Conservation (phyloP, 441 rosid species). For the Corymbia calophylla region DNA sequence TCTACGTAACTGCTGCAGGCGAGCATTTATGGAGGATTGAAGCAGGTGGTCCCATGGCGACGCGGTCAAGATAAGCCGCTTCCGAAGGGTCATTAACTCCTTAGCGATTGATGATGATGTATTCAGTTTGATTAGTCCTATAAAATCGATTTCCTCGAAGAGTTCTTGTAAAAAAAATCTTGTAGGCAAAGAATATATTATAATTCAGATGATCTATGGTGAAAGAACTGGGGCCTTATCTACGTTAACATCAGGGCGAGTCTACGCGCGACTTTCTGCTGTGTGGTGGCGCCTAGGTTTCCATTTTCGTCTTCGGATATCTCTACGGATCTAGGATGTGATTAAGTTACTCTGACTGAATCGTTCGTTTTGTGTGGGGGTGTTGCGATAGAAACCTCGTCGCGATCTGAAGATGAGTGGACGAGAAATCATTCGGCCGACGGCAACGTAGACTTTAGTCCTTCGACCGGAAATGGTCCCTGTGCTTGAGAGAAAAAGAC, state of each 20-base stretch:
- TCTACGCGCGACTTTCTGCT: not conserved
- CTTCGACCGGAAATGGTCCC: not conserved
- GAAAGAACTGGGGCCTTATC: not conserved
- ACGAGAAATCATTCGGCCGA: not conserved
- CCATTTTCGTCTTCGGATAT: not conserved
- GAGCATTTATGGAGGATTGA: not conserved
- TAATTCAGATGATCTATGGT: not conserved
- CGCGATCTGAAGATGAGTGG: not conserved
- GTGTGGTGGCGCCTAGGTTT: not conserved
- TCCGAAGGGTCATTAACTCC: not conserved
- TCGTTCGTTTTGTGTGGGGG: not conserved
- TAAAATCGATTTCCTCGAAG: not conserved
- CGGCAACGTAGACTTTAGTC: too few relatives aligned
- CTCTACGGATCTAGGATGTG: not conserved
- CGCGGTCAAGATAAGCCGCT: not conserved
- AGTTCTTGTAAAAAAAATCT: not conserved
- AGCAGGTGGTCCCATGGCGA: not conserved
- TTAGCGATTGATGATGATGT: not conserved
- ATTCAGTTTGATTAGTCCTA: not conserved
- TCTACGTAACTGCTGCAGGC: not conserved
- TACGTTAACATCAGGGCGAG: not conserved
- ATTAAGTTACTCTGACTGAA: not conserved
- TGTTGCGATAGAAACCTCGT: not conserved
- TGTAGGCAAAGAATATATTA: not conserved
- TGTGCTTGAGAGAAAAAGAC: not conserved